Evolutionary conservation across 306 rosid genomes (phyloP).

Genomic region (Fragaria nilgerrensis): DNA sequence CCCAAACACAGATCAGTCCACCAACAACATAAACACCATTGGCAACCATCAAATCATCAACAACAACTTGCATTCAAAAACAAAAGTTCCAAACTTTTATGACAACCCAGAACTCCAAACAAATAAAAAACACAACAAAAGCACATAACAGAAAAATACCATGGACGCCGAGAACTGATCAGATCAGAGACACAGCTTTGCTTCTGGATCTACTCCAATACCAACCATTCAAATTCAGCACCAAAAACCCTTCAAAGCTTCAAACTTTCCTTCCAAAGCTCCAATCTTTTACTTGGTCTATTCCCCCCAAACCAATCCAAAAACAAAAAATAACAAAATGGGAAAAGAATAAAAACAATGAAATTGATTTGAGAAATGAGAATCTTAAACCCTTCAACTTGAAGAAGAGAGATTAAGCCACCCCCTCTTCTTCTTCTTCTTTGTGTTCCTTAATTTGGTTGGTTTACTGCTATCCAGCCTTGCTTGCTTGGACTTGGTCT

Average conservation of each 20-base stretch:
- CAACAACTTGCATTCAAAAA: background rate
- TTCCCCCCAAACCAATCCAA: conserved; percentile 24
- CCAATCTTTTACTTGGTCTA: conserved; percentile 18
- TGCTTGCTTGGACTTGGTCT: conserved; percentile 30
- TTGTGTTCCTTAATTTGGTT: conserved; percentile 7
- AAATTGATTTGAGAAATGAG: conserved; percentile 20
- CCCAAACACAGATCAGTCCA: conserved; percentile 47
- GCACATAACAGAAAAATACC: conserved; percentile 46
- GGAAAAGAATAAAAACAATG: conserved; percentile 1
- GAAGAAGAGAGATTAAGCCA: conserved; percentile 45
- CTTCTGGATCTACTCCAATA: conserved; percentile 61
- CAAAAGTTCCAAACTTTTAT: background rate
- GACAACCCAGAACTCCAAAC: conserved; percentile 23
- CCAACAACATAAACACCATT: conserved; percentile 16
- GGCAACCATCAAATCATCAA: conserved; percentile 18
- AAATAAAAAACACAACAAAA: conserved; percentile 1
- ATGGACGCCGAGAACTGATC: conserved; percentile 47
- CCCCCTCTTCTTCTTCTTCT: conserved; percentile 5
- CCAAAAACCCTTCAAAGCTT: conserved; percentile 26
- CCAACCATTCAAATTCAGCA: conserved; percentile 33
- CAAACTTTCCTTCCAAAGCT: conserved; percentile 21
- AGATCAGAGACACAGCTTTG: conserved; percentile 52
- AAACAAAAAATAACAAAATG: conserved; percentile 10
- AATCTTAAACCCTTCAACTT: conserved; percentile 47
- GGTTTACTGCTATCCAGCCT: conserved; percentile 32